Evolutionary conservation across 129 eudicot species (phyloP).

Genomic region (Calendula officinalis): DNA sequence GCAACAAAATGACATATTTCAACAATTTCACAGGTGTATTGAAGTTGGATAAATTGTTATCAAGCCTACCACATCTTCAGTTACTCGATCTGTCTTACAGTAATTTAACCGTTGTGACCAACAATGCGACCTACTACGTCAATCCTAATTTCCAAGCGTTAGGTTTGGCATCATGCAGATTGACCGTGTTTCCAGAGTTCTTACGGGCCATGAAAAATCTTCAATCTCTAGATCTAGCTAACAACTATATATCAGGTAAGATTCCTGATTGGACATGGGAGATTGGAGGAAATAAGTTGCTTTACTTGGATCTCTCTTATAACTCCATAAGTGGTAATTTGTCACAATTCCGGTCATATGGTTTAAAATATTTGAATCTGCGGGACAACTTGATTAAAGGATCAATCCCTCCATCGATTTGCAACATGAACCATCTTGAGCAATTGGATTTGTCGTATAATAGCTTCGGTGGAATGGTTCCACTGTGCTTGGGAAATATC

Average conservation of each 20-base stretch:
- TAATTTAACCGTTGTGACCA: neutral
- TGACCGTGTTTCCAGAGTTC: constrained; percentile 6
- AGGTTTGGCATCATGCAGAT: neutral
- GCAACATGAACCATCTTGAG: neutral
- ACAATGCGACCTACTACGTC: neutral
- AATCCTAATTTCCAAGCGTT: neutral
- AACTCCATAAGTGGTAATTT: constrained; percentile 15
- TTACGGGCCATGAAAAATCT: constrained; percentile 15
- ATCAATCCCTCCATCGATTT: constrained; percentile 2
- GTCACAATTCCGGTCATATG: constrained; percentile 1
- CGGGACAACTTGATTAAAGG: neutral
- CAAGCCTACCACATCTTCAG: neutral
- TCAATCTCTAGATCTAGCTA: neutral
- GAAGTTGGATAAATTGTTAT: constrained; percentile 13
- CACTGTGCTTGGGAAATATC: constrained; percentile 25
- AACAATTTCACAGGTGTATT: constrained; percentile 4
- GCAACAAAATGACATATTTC: neutral
- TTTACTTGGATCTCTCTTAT: constrained; percentile 7
- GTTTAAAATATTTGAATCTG: constrained; percentile 6
- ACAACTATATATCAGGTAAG: neutral
- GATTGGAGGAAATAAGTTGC: constrained; percentile 5
- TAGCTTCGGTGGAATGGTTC: neutral
- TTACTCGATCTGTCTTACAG: constrained; percentile 20
- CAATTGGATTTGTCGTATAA: neutral
- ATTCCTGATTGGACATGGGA: constrained; percentile 4